A percentile compares a stretch with the other conserved stretches of the same genome.
phyloP scores from a whole-genome alignment of 208 protist species.

The Trypanosoma congolense region DNA sequence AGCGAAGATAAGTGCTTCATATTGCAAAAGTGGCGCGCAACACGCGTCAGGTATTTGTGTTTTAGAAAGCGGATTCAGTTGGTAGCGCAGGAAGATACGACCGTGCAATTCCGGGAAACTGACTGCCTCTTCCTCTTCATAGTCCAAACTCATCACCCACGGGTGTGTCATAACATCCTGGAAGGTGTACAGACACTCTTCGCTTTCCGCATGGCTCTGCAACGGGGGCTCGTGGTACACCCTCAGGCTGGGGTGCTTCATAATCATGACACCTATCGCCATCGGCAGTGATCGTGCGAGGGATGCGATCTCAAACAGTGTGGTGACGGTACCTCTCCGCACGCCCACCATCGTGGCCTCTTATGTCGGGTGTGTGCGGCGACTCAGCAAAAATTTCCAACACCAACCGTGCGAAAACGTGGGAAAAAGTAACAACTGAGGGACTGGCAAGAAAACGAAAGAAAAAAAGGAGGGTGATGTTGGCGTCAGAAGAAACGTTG shows the following conservation, averaged over 20 bases:
- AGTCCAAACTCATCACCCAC: neutral
- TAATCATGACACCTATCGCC: neutral
- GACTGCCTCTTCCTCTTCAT: slow-evolving; percentile 6
- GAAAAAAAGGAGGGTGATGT: too few species aligned
- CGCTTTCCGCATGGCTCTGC: slow-evolving; percentile 4
- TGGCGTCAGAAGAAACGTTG: too few species aligned
- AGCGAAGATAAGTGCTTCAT: too few species aligned
- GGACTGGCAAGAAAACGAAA: too few species aligned
- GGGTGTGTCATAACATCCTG: too few species aligned
- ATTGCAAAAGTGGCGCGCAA: too few species aligned
- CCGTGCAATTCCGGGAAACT: neutral
- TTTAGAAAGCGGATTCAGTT: slow-evolving; percentile 24
- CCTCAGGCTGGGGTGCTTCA: neutral
- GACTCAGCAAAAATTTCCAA: too few species aligned
- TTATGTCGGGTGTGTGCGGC: too few species aligned
- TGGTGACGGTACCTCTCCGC: neutral
- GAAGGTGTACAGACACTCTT: slow-evolving; percentile 4
- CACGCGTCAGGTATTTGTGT: too few species aligned
- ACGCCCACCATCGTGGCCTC: neutral
- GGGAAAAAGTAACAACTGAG: too few species aligned
- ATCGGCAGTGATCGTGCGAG: slow-evolving; percentile 6
- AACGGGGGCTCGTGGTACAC: slow-evolving; percentile 12
- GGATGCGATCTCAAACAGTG: slow-evolving; percentile 2
- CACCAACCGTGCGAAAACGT: too few species aligned
- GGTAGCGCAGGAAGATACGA: slow-evolving; percentile 15